Percentiles rank a stretch among this genome's conserved stretches.
Evolutionary conservation across 768 basidiomycete species (phyloP).

Genomic region (Cyathus striatus): DNA sequence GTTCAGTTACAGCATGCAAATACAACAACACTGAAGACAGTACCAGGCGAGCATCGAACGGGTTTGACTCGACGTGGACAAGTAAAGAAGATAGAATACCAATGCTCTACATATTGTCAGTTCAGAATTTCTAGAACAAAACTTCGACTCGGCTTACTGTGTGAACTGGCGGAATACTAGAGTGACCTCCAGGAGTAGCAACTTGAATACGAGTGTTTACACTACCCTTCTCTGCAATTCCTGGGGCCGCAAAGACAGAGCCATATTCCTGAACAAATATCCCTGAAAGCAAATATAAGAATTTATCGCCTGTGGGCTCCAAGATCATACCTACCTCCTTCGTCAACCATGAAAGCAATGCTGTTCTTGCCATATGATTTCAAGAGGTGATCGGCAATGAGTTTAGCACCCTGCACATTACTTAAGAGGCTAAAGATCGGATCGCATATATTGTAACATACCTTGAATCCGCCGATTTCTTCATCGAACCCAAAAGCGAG

Average conservation of each 20-base stretch:
- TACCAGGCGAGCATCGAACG: slow-evolving; percentile 50
- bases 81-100: slow-evolving; percentile 75
- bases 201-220: slow-evolving; percentile 62
- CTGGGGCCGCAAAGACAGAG: slow-evolving; percentile 53
- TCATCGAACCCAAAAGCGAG: slow-evolving; percentile 76
- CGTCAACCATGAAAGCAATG: slow-evolving; percentile 81
- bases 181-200: slow-evolving; percentile 74
- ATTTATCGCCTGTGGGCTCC: not conserved
- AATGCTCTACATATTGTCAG: slow-evolving; percentile 48
- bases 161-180: slow-evolving; percentile 76
- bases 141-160: slow-evolving; percentile 42
- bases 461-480: slow-evolving; percentile 52
- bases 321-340: slow-evolving; percentile 57
- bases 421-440: too few species aligned
- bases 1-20: too few species aligned
- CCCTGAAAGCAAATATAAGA: slow-evolving; percentile 18
- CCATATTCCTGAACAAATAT: slow-evolving; percentile 49
- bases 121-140: not conserved
- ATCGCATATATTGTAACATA: too few species aligned
- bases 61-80: slow-evolving; percentile 63
- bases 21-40: too few species aligned
- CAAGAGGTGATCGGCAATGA: slow-evolving; percentile 42
- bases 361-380: slow-evolving; percentile 64
- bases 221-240: slow-evolving; percentile 71
- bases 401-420: slow-evolving; percentile 45